Conservation (phyloP, 441 rosid genomes). For the Populus hybrid region DNA sequence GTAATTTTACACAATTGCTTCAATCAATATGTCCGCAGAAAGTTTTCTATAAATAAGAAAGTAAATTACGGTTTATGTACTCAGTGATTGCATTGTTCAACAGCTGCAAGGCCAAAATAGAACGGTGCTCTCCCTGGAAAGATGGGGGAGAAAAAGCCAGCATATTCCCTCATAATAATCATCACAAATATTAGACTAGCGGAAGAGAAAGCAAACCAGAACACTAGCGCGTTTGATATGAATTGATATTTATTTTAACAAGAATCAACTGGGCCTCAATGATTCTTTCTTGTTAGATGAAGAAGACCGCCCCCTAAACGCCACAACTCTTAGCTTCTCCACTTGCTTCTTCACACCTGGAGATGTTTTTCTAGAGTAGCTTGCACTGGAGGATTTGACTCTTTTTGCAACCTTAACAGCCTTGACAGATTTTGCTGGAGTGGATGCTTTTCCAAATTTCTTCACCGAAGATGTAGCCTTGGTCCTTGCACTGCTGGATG, state of each 20-base stretch:
- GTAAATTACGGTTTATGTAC: neutral
- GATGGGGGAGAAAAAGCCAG: neutral
- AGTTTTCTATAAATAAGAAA: neutral
- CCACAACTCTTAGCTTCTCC: slow-evolving; percentile 59
- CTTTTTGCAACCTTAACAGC: slow-evolving; percentile 27
- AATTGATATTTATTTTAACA: neutral
- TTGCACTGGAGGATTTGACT: slow-evolving; percentile 20
- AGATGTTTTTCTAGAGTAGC: slow-evolving; percentile 23
- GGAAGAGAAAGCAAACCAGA: neutral
- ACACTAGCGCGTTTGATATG: neutral
- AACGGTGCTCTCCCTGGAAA: neutral
- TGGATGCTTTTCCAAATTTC: slow-evolving; percentile 28
- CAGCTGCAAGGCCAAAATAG: neutral
- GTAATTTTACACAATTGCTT: neutral
- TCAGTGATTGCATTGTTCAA: neutral
- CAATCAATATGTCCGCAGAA: neutral
- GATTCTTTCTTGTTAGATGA: slow-evolving; percentile 36
- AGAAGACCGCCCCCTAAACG: slow-evolving; percentile 56
- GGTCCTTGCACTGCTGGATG: slow-evolving; percentile 10
- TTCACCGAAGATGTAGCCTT: slow-evolving; percentile 21
- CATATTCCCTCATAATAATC: neutral
- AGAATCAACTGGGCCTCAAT: slow-evolving; percentile 25
- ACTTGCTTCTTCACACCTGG: slow-evolving; percentile 14
- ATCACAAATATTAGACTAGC: neutral
- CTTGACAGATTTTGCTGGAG: slow-evolving; percentile 40